Conservation (phyloP, 176 grass and related monocot species). For the Aegilops bicornis region DNA sequence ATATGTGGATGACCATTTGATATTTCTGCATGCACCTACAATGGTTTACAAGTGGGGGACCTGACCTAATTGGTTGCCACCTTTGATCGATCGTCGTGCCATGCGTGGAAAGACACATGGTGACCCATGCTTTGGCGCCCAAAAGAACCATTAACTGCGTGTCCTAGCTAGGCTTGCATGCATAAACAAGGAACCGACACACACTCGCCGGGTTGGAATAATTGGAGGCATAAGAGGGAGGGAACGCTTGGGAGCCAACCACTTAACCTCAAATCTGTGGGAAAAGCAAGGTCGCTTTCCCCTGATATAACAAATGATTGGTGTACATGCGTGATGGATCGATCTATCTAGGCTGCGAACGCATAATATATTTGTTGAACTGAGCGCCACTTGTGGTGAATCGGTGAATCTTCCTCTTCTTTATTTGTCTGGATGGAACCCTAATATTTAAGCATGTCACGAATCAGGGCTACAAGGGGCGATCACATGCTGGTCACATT, state of each 20-base stretch:
- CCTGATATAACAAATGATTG: slow-evolving; percentile 26
- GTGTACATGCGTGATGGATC: neutral
- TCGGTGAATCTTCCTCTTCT: neutral
- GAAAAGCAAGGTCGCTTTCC: slow-evolving; percentile 16
- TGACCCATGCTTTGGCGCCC: slow-evolving; percentile 4
- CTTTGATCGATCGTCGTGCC: neutral
- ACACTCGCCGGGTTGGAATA: slow-evolving; percentile 6
- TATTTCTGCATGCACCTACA: neutral
- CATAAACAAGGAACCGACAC: slow-evolving; percentile 26
- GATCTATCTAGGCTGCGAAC: neutral
- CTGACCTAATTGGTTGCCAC: neutral
- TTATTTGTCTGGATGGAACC: neutral
- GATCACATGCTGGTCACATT: slow-evolving; percentile 35
- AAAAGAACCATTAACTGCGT: neutral
- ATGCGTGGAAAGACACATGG: slow-evolving; percentile 31
- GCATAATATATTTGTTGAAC: neutral
- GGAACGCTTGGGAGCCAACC: slow-evolving; percentile 30
- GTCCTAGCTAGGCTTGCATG: neutral
- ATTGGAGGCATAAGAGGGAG: slow-evolving; percentile 20
- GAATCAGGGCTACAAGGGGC: neutral
- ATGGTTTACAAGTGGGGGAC: neutral
- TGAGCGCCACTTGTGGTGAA: neutral
- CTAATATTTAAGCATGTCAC: slow-evolving; percentile 23
- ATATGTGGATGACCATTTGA: neutral
- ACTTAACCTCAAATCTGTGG: slow-evolving; percentile 24